Base-by-base conservation (phyloP, 2,329 filamentous ascomycete species). In the Pseudogymnoascus sp. region DNA sequence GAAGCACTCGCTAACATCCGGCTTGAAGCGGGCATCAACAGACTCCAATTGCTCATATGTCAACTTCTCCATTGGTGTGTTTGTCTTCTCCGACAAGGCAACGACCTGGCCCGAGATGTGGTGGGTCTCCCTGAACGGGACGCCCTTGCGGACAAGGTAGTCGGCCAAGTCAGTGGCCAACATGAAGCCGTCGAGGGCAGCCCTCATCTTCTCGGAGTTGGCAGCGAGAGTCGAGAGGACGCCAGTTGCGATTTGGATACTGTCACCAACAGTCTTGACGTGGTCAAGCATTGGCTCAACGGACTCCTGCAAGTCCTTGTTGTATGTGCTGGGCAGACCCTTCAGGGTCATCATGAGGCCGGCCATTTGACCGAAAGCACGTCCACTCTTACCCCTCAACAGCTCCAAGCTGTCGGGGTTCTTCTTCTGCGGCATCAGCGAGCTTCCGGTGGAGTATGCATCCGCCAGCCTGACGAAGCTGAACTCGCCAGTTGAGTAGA, bases 221-320 rank as follows among this genome's bases (percentile, higher is more conserved):
- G 88, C 81, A 5, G 78, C 83, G 9, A 95, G 78, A 0, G 90
- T 95, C 1, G 85, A 84, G 3, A 96, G 79, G 4, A 95, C 88
- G 62, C 92, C 89, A 23, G 89, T 89, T 28, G 90, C 89, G 69
- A 96, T 96, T 74, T 88, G 85, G 62, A 95, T 82, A 71, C 88
- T 91, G 78, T 95, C 89, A 62, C 82, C 83, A 65, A 94, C 82
- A 5, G 90, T 93, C 81, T 92, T 90, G 75, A 92, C 84, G 73
- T 87, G 84, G 74, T 95, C 90, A 58, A 96, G 83, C 77, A 96
- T 85, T n/a, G 89, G 88, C 79, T 95, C 89, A 65, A 90, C 87
- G 63, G 85, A 88, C 77, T 96, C 91, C 76, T 96, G 91, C 22
- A 95, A 76, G 74, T 96, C 91, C 77, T 95, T 96, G 80, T 95